Evolutionary conservation across 176 grass and related monocot genomes (phyloP), one percentile per base, ranked within the genome.

Genomic region (Saccharum spontaneum): DNA sequence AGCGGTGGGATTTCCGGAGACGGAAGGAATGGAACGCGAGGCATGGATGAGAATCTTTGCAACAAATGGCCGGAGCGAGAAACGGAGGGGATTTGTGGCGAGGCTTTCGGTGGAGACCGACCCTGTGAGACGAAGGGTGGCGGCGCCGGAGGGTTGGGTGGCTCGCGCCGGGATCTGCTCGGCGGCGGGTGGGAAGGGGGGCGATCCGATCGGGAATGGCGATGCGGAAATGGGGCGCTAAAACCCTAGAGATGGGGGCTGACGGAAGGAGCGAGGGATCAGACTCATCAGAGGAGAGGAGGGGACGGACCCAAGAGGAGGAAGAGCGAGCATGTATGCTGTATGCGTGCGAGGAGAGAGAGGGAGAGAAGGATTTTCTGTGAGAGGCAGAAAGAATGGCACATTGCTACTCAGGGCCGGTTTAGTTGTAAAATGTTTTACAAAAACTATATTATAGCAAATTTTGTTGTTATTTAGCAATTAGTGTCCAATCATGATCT

Each of bases 181-280:
- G 59, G 79, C 74, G 80, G 79, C 69, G 80, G 75, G 26, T 3
- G 44, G 18, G 72, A 22, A 46, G 14, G 67, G 67, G 57, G 36
- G 67, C 18, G 72, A 83, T 84, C 80, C 68, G 37, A 84, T 84
- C 41, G 76, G 78, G 26, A 90, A 90, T 90, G 89, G 69, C 39
- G 85, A 61, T 63, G 63, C 30, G 82, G 67, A 38, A 75, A 90
- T 75, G 84, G 69, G 68, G 75, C 7, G 75, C 81, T 87, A 87
- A 87, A 90, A 90, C 89, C 89, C 89, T 90, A 79, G 60, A 23
- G 79, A 79, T 15, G 73, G 24, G 33, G 63, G 9, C 46, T 16
- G 69, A 62, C 57, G 59, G 41, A 26, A 24, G 6, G 69, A 16
- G 78, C 7, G 38, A 11, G 78, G 72, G 88, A 86, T 90, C 88